Percentiles rank a stretch among this genome's conserved stretches.
Conservation (phyloP, 768 basidiomycete species). For the Chalciporus sphaerocephalus region DNA sequence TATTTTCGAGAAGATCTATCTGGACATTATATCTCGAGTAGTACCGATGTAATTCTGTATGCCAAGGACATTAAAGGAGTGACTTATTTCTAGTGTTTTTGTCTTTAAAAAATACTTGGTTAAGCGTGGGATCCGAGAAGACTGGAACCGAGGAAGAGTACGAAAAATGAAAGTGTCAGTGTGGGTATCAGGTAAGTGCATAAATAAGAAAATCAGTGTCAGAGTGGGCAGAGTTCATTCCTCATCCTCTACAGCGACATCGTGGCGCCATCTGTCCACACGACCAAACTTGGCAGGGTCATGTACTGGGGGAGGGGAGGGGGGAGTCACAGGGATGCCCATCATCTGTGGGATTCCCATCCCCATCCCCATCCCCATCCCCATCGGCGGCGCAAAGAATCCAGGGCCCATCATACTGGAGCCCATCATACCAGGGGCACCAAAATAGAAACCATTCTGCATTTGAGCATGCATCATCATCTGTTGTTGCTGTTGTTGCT, state of each 20-base stretch:
- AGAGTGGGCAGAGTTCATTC: constrained; percentile 18
- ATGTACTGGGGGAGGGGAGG: constrained; percentile 60
- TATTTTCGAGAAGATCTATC: constrained; percentile 36
- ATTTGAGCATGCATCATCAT: constrained; percentile 77
- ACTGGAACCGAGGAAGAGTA: constrained; percentile 1
- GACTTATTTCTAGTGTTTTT: constrained; percentile 30
- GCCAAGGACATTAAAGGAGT: constrained; percentile 34
- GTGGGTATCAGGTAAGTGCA: background rate
- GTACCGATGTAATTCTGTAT: constrained; percentile 35
- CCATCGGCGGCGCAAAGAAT: constrained; percentile 58
- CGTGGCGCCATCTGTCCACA: constrained; percentile 78
- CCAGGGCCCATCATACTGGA: constrained; percentile 67
- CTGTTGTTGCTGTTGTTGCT: constrained; percentile 58
- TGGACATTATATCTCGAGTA: constrained; percentile 29
- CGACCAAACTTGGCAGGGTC: constrained; percentile 64
- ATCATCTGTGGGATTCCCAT: constrained; percentile 48
- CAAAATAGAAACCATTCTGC: constrained; percentile 72
- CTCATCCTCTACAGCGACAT: constrained; percentile 71
- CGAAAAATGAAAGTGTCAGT: background rate
- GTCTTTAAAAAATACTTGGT: background rate
- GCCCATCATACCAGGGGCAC: constrained; percentile 60
- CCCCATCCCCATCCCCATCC: constrained; percentile 29
- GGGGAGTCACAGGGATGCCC: constrained; percentile 36
- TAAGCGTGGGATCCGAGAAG: background rate
- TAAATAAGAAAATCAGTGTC: constrained; percentile 10